Evolutionary conservation across 345 rosid genomes (phyloP).

Genomic region (Eucalyptus curtisii): DNA sequence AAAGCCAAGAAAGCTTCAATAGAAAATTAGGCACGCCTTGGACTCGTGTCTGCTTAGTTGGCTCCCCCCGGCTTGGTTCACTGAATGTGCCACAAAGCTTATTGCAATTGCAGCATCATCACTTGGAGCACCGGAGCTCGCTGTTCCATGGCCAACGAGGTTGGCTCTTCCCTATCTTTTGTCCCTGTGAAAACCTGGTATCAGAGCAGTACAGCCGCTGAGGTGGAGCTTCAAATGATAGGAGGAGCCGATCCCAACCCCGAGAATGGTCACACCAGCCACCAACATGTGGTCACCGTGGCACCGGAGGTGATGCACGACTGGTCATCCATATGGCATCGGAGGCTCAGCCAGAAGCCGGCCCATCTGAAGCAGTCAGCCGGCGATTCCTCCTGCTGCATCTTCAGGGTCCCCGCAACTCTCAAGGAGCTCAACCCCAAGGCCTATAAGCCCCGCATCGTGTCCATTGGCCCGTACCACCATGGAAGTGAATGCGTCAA

Average conservation of each 20-base stretch:
- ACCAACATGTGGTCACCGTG: background rate
- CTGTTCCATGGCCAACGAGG: background rate
- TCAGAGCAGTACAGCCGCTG: background rate
- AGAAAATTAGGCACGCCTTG: background rate
- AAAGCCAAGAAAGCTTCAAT: background rate
- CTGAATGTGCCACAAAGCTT: background rate
- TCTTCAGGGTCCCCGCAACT: conserved; percentile 30
- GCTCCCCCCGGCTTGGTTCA: background rate
- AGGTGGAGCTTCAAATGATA: background rate
- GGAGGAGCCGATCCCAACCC: background rate
- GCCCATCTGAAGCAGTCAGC: conserved; percentile 13
- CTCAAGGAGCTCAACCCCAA: background rate
- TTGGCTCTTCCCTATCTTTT: background rate
- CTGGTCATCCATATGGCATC: background rate
- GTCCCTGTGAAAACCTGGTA: background rate
- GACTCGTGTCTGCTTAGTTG: background rate
- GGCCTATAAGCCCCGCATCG: conserved; percentile 16
- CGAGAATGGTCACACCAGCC: background rate
- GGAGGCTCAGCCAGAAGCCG: background rate
- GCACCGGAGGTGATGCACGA: background rate
- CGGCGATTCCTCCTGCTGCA: conserved; percentile 17
- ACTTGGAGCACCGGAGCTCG: background rate
- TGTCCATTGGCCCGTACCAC: conserved; percentile 1
- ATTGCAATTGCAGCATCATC: background rate
- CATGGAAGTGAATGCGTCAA: conserved; percentile 7